phyloP scores from a whole-genome alignment of 805 yeast genomes.

The Kodamaea leandrae region DNA sequence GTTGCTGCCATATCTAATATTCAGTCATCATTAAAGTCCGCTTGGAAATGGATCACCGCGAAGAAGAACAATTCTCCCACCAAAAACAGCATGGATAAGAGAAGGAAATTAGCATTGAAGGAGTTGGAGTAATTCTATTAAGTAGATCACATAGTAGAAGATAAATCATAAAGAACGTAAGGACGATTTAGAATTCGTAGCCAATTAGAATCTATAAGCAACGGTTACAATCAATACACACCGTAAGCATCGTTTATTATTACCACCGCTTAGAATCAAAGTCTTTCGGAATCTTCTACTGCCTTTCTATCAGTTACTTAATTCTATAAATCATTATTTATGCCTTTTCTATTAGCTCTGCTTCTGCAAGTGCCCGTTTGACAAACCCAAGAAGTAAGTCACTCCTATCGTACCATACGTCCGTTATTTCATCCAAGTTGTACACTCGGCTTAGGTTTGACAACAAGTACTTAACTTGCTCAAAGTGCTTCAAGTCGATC shows the following conservation, averaged over 20 bases:
- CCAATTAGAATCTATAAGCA: no score
- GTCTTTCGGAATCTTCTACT: no score
- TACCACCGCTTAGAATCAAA: no score
- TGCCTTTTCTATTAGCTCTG: not conserved
- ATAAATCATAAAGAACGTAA: no score
- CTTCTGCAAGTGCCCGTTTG: slow-evolving; percentile 8
- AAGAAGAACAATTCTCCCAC: slow-evolving; percentile 13
- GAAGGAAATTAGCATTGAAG: slow-evolving; percentile 41
- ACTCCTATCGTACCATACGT: slow-evolving; percentile 34
- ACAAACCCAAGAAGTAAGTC: slow-evolving; percentile 28
- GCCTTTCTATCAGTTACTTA: no score
- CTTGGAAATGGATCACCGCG: slow-evolving; percentile 26
- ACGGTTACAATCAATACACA: no score
- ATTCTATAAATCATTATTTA: no score
- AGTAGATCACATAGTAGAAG: no score
- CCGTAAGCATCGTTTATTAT: no score
- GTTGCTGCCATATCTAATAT: slow-evolving; percentile 31
- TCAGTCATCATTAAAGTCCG: slow-evolving; percentile 19
- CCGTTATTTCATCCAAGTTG: slow-evolving; percentile 15
- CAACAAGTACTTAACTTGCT: slow-evolving; percentile 27
- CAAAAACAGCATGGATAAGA: slow-evolving; percentile 34
- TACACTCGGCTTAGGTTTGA: slow-evolving; percentile 26
- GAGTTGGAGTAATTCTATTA: slow-evolving; percentile 40
- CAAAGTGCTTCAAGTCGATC: slow-evolving; percentile 30
- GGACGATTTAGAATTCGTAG: no score